Evolutionary conservation across 768 basidiomycete genomes (phyloP).

Genomic region (Termitomyces sp.): DNA sequence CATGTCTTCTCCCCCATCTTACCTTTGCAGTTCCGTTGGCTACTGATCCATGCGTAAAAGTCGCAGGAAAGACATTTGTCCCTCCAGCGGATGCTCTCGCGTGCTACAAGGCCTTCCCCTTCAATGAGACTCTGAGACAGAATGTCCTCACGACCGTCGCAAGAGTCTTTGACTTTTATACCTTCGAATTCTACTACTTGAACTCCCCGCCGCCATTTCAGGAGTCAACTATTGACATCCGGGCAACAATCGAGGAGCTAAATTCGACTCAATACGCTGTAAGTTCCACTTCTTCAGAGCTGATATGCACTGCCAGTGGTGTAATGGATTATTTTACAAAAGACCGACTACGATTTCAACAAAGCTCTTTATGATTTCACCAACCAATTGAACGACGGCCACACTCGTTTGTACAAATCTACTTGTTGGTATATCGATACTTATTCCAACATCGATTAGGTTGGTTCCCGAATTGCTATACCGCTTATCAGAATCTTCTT

Average conservation of each 20-base stretch:
- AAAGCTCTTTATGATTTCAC: constrained; percentile 54
- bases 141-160: constrained; percentile 47
- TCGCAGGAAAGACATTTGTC: constrained; percentile 41
- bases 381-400: constrained; percentile 59
- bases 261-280: constrained; percentile 46
- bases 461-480: constrained; percentile 58
- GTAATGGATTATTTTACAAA: not conserved
- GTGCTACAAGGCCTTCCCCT: constrained; percentile 54
- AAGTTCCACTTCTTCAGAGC: constrained; percentile 5
- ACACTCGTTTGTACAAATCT: constrained; percentile 43
- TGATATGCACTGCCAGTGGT: not conserved
- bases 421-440: not conserved
- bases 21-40: constrained; percentile 20
- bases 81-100: constrained; percentile 53
- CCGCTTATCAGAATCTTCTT: constrained; percentile 48
- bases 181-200: constrained; percentile 50
- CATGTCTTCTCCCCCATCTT: constrained; percentile 8
- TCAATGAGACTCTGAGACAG: constrained; percentile 53
- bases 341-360: constrained; percentile 70
- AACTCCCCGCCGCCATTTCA: constrained; percentile 50
- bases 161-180: constrained; percentile 50
- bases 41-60: constrained; percentile 35
- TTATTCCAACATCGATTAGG: constrained; percentile 25
- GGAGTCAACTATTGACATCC: constrained; percentile 54
- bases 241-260: constrained; percentile 43